A percentile compares a stretch with the other conserved stretches of the same genome.
Evolutionary conservation across 31 red algal genomes (phyloP).

Genomic region (Odonthalia washingtoniensis): DNA sequence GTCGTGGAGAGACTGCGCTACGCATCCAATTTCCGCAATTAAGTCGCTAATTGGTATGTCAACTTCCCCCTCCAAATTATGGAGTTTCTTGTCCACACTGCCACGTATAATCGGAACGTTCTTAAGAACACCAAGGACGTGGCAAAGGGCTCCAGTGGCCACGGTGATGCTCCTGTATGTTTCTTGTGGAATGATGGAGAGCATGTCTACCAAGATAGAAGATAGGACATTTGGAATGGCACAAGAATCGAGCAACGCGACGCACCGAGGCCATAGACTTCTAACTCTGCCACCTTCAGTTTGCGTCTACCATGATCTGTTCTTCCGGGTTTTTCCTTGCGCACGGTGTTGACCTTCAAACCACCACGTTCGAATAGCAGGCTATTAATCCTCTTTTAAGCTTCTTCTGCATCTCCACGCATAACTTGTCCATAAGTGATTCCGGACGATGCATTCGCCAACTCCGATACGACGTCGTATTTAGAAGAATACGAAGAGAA

Average conservation of each 20-base stretch:
- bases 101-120: neutral
- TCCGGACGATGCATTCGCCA: neutral
- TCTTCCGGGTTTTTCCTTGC: neutral
- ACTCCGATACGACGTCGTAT: neutral
- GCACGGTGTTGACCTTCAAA: neutral
- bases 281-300: neutral
- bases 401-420: neutral
- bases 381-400: neutral
- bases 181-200: neutral
- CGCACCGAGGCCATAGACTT: neutral
- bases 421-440: neutral
- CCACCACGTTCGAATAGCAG: neutral
- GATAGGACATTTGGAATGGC: slow-evolving; percentile 1
- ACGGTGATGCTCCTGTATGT: neutral
- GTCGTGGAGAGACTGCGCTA: neutral
- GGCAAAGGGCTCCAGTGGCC: neutral
- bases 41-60: neutral
- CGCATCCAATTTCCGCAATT: neutral
- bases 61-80: neutral
- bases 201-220: neutral
- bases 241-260: neutral
- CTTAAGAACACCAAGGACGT: neutral
- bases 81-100: neutral
- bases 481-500: too few relatives aligned
- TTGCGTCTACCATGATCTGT: neutral